These are phyloP conservation scores for Clavispora phyllophila DNA, from an alignment of 805 yeast species.

Conservation along the genomic window DNA sequence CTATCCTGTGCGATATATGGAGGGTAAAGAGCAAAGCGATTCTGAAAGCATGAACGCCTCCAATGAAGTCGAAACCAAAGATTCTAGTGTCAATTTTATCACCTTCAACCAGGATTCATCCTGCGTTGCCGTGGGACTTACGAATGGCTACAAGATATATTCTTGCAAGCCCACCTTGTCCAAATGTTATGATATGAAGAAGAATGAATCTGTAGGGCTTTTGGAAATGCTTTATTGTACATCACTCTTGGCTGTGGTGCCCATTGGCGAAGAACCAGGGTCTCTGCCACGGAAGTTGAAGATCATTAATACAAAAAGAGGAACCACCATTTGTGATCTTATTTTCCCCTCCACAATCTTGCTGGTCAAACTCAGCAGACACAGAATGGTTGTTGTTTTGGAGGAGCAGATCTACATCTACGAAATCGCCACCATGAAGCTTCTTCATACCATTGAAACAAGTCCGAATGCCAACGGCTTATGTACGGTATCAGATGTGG, in stretches of 20 bases:
- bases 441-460: constrained; percentile 42
- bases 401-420: constrained; percentile 43
- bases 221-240: constrained; percentile 91
- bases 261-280: constrained; percentile 64
- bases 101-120: constrained; percentile 83
- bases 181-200: constrained; percentile 28
- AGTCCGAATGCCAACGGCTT: constrained; percentile 46
- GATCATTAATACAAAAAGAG: constrained; percentile 76
- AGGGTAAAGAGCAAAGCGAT: background rate
- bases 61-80: background rate
- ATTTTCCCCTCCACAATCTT: constrained; percentile 38
- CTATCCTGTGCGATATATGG: background rate
- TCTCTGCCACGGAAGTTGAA: constrained; percentile 77
- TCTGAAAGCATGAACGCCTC: background rate
- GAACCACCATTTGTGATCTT: constrained; percentile 39
- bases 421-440: constrained; percentile 36
- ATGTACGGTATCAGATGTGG: constrained; percentile 51
- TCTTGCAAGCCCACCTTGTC: constrained; percentile 82
- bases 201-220: constrained; percentile 55
- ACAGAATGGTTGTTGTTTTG: constrained; percentile 32
- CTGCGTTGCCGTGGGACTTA: constrained; percentile 73
- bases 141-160: constrained; percentile 63
- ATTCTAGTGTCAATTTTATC: constrained; percentile 29
- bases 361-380: constrained; percentile 32
- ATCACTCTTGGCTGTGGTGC: constrained; percentile 78